These are phyloP conservation scores for Diaporthe sp. DNA, from an alignment of 2,329 filamentous ascomycete genomes.

Conservation along the genomic window DNA sequence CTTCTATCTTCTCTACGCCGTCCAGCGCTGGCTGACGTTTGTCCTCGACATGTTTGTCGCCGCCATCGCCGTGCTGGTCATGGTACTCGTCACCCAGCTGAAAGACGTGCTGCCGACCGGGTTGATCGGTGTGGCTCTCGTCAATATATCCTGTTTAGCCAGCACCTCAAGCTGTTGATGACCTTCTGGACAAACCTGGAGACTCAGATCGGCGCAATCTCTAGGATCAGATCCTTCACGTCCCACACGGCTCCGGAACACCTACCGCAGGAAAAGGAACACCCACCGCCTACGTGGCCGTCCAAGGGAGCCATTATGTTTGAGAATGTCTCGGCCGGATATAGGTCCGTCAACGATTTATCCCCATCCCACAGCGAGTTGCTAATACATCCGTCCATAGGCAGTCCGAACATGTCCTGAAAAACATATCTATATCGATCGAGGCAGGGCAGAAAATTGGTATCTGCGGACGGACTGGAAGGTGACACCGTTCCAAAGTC, in stretches of 20 bases:
- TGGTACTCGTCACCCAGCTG: constrained; percentile 55
- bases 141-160: constrained; percentile 25
- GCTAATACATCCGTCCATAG: not conserved
- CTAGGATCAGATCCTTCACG: constrained; percentile 54
- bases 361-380: too few relatives aligned
- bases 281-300: constrained; percentile 45
- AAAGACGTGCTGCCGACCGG: constrained; percentile 38
- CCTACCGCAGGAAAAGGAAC: constrained; percentile 4
- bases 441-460: constrained; percentile 45
- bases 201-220: constrained; percentile 66
- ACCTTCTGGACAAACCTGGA: constrained; percentile 67
- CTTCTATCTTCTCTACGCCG: constrained; percentile 65
- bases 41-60: constrained; percentile 62
- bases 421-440: constrained; percentile 42
- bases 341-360: constrained; percentile 31
- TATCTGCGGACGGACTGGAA: constrained; percentile 35
- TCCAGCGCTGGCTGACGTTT: constrained; percentile 67
- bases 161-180: constrained; percentile 56
- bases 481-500: not conserved
- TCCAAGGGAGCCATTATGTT: constrained; percentile 45
- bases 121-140: constrained; percentile 25
- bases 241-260: not conserved
- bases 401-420: constrained; percentile 37
- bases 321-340: constrained; percentile 43
- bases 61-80: constrained; percentile 45